Percentiles rank a stretch among this genome's conserved stretches.
These are phyloP conservation scores for Plasmodium malariae DNA, from an alignment of 169 alveolate genomes.

Conservation along the genomic window DNA sequence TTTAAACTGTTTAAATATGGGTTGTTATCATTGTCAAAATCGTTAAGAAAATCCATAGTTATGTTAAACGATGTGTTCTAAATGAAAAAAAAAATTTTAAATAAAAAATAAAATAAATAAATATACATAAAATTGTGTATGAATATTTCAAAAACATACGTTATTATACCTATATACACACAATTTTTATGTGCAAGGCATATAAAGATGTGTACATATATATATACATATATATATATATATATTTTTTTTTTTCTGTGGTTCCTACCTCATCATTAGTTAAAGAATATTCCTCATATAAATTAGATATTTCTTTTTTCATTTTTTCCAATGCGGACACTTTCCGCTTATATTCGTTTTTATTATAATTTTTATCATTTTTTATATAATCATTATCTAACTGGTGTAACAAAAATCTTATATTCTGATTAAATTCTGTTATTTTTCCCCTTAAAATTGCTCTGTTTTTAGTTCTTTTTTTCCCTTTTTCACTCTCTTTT, in stretches of 20 bases:
- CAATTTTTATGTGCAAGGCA: background rate
- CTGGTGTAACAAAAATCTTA: slow-evolving; percentile 51
- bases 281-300: slow-evolving; percentile 54
- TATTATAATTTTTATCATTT: slow-evolving; percentile 32
- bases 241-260: background rate
- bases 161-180: slow-evolving; percentile 1
- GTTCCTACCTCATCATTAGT: slow-evolving; percentile 37
- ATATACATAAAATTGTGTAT: background rate
- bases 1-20: slow-evolving; percentile 47
- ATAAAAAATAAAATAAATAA: background rate
- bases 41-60: slow-evolving; percentile 43
- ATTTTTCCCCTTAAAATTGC: slow-evolving; percentile 70
- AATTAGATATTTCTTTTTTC: slow-evolving; percentile 38
- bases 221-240: background rate
- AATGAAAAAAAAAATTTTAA: background rate
- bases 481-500: slow-evolving; percentile 47
- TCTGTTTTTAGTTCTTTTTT: slow-evolving; percentile 62
- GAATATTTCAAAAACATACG: background rate
- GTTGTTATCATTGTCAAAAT: slow-evolving; percentile 30
- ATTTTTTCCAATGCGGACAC: slow-evolving; percentile 32
- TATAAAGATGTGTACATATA: background rate
- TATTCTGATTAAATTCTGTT: slow-evolving; percentile 69
- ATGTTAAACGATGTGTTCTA: slow-evolving; percentile 55
- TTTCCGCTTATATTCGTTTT: slow-evolving; percentile 41
- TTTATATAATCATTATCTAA: slow-evolving; percentile 70